Base-by-base conservation (phyloP, 352 stramenopile species). In the Vaucheria bursata region DNA sequence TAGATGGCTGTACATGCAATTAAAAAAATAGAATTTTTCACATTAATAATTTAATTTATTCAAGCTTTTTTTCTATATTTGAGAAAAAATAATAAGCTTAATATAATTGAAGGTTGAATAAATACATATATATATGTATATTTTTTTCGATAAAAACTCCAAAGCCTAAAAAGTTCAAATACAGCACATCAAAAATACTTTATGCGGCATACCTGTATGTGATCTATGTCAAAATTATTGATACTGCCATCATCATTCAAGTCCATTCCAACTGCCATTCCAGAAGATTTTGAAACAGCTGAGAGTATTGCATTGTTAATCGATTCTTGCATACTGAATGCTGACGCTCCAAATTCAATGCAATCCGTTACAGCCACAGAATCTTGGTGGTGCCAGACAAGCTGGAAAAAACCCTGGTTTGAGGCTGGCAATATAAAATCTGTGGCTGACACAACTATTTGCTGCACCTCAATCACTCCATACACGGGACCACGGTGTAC, bases 331-430 rank as follows among this genome's bases (percentile, higher is more conserved):
- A 97, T 84, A 0, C 85, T 87, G 5, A 72, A 40, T 0, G 90
- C 91, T 1, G 87, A 90, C n/a, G 89, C 87, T 45, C 93, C 90
- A 75, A 95, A 92, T 0, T 85, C 64, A 59, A 92, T 75, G 73
- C 88, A 92, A 35, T 33, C 35, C 18, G 78, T 83, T 8, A 77
- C 75, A 2, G 53, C 33, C 37, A 73, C 49, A 53, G 71, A 78
- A 85, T 83, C 74, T 89, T 72, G 36, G 73, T 83, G 78, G 4
- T 18, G 36, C 78, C 78, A 83, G 31, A 67, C 84, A 35, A 91
- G 73, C 79, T 87, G 88, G 80, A 87, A 91, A 74, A 88, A 87
- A 5, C 87, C 88, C 29, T 81, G 79, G n/a, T 69, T 70, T 3
- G 80, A 59, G 53, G 2, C 50, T 34, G 64, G 79, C 2, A 85